Conservation (phyloP, 228 moss, liverwort and hornwort genomes). For the Sphagnum magellanicum region DNA sequence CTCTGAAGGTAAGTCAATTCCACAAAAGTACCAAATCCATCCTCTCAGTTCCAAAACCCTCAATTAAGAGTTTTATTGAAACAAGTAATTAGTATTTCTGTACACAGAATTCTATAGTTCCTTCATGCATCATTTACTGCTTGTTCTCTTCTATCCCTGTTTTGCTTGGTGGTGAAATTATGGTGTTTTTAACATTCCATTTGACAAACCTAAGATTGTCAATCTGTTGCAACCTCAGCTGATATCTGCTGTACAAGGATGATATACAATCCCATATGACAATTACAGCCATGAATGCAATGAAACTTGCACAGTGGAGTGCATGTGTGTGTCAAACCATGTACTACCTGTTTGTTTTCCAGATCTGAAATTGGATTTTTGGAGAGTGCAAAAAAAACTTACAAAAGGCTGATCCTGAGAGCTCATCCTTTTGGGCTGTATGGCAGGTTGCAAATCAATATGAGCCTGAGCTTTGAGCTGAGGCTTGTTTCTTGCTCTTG, state of each 20-base stretch:
- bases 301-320: background rate
- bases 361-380: background rate
- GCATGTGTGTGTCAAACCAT: background rate
- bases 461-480: background rate
- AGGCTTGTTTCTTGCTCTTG: background rate
- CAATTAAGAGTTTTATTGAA: background rate
- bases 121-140: background rate
- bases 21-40: background rate
- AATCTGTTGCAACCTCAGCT: no score
- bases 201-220: background rate
- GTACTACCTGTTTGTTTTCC: background rate
- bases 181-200: background rate
- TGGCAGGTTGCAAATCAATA: background rate
- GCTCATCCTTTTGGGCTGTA: background rate
- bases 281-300: background rate
- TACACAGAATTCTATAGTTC: background rate
- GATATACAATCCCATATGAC: background rate
- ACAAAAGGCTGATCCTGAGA: background rate
- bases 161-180: background rate
- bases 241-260: background rate
- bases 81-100: background rate
- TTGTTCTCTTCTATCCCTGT: background rate
- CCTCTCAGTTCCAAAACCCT: background rate
- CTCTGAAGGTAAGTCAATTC: slow-evolving; percentile 21
- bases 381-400: background rate